Evolutionary conservation across 148 eudicot species (phyloP).

Genomic region (Nepenthes gracilis): DNA sequence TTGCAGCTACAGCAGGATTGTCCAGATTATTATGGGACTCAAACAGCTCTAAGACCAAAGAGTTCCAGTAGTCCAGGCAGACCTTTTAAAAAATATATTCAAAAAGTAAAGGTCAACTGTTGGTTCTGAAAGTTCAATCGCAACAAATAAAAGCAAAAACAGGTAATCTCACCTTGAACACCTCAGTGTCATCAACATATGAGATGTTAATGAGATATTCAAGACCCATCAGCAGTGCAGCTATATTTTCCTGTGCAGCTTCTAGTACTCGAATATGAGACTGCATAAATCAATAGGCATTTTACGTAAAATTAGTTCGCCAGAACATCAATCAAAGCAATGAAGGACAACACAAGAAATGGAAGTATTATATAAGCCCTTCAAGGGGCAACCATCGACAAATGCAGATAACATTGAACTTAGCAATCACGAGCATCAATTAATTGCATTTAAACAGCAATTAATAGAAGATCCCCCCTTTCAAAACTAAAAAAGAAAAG

Average conservation of each 20-base stretch:
- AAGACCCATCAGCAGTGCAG: constrained; percentile 65
- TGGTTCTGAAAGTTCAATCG: neutral
- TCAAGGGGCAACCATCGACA: no score
- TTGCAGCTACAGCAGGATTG: constrained; percentile 59
- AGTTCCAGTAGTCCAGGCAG: constrained; percentile 98
- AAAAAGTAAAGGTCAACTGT: neutral
- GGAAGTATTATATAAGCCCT: no score
- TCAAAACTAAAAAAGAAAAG: neutral
- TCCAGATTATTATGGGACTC: constrained; percentile 72
- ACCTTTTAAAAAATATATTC: constrained; percentile 31
- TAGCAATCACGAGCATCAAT: no score
- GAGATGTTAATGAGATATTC: constrained; percentile 90
- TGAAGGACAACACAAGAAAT: no score
- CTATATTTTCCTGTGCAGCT: constrained; percentile 62
- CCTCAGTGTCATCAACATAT: constrained; percentile 97
- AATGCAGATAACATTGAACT: no score
- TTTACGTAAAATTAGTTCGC: neutral
- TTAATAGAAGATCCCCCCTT: no score
- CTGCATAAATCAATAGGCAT: constrained; percentile 28
- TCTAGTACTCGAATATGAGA: constrained; percentile 83
- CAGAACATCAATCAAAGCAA: neutral
- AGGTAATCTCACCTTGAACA: constrained; percentile 58
- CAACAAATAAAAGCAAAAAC: neutral
- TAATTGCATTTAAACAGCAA: no score
- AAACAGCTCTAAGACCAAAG: constrained; percentile 72